Base-by-base conservation (phyloP, 2,329 filamentous ascomycete species). In the Aphanoascus verrucosus region DNA sequence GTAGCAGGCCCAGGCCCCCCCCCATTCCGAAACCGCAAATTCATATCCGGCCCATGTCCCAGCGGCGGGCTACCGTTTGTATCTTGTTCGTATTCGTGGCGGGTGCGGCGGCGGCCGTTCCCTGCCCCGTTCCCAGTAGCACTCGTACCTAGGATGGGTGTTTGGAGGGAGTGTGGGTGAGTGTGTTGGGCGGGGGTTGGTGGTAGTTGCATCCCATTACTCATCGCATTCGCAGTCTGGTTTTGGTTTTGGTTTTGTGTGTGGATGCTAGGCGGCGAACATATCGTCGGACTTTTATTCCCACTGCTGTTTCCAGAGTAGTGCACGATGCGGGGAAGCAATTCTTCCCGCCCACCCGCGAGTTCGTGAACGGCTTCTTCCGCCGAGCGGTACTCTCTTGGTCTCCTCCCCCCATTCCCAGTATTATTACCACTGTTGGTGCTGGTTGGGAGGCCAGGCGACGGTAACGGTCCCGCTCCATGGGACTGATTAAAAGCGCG, bases 311-410 rank as follows among this genome's bases (percentile, higher is more conserved):
- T n/a, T n/a, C n/a, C n/a, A n/a, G n/a, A n/a, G 67, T 98, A 98
- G 70, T 97, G 93, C 12, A 98, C 88, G 54, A 97, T 82, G 69
- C 91, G 93, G 19, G 93, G 93, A 49, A 96, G 76, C 12, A 97
- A 77, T 55, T 98, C 93, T 54, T 94, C 85, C 54, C 93, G 82
- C n/a, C 93, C 93, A 49, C 88, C 90, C 4, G 90, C 84, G 57
- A 98, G 72, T 59, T 93, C 88, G 55, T 88, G 86, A 56, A 97
- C 90, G 2, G 88, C 93, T 66, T 98, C 93, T 68, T 98, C 93
- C 11, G 93, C 93, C 2, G 91, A 96, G 63, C 89, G 86, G 71
- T 94, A 97, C 65, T 97, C 93, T 54, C 91, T 81, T 9, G 83
- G 76, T 56, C 91, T 82, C 49, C 68, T 70, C n/a, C n/a, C n/a